Conservation (phyloP, 768 basidiomycete genomes). For the Ramaria sp. region DNA sequence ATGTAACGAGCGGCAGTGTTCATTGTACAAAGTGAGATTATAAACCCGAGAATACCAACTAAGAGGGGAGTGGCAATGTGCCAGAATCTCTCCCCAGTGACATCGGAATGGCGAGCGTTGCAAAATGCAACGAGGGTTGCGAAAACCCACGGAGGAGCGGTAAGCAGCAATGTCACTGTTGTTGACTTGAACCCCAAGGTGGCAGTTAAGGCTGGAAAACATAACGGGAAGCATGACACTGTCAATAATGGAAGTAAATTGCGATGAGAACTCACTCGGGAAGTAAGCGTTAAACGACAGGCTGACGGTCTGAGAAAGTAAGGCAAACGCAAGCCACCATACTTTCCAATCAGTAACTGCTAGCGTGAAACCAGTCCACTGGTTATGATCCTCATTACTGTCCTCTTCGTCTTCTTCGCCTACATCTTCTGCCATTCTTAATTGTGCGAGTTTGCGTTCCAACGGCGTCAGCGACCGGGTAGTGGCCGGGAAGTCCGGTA, state of each 20-base stretch:
- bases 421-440: slow-evolving; percentile 60
- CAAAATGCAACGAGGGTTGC: slow-evolving; percentile 23
- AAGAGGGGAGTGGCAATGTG: slow-evolving; percentile 24
- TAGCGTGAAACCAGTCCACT: slow-evolving; percentile 23
- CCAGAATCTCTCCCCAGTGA: slow-evolving; percentile 29
- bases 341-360: slow-evolving; percentile 32
- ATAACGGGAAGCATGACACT: background rate
- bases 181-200: slow-evolving; percentile 28
- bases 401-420: slow-evolving; percentile 54
- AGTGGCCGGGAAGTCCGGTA: slow-evolving; percentile 66
- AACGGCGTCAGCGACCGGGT: slow-evolving; percentile 26
- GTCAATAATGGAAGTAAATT: background rate
- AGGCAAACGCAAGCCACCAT: slow-evolving; percentile 27
- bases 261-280: slow-evolving; percentile 15
- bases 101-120: slow-evolving; percentile 28
- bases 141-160: slow-evolving; percentile 29
- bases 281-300: slow-evolving; percentile 24
- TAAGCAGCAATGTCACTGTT: slow-evolving; percentile 28
- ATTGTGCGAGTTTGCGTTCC: slow-evolving; percentile 42
- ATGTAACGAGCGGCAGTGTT: slow-evolving; percentile 24
- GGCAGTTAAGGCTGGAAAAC: slow-evolving; percentile 16
- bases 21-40: slow-evolving; percentile 20
- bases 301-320: slow-evolving; percentile 23
- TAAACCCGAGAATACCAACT: slow-evolving; percentile 27
- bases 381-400: slow-evolving; percentile 15